These are phyloP conservation scores for Trichosporon ovoides DNA, from an alignment of 1,284 basidiomycete genomes.

Conservation along the genomic window DNA sequence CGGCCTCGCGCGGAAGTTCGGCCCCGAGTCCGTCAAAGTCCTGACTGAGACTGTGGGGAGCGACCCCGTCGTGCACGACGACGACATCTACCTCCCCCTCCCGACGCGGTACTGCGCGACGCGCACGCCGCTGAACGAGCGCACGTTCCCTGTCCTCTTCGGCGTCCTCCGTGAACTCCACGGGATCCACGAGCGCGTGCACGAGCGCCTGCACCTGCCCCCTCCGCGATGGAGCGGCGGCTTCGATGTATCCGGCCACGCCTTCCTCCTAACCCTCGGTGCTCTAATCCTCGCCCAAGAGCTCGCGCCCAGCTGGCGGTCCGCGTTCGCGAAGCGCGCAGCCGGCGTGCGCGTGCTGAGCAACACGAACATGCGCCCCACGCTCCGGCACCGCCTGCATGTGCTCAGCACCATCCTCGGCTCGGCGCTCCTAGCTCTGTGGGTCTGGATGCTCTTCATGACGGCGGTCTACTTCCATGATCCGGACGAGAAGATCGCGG, in stretches of 20 bases:
- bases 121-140: conserved; percentile 55
- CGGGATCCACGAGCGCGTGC: conserved; percentile 8
- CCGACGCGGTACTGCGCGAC: conserved; percentile 56
- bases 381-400: conserved; percentile 12
- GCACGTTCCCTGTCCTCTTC: conserved; percentile 64
- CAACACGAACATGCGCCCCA: conserved; percentile 1
- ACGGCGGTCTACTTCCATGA: conserved; percentile 90
- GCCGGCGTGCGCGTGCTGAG: not conserved
- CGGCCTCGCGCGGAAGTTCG: not conserved
- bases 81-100: conserved; percentile 25
- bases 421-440: conserved; percentile 57
- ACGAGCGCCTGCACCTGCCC: conserved; percentile 15
- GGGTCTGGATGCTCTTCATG: conserved; percentile 69
- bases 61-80: conserved; percentile 12
- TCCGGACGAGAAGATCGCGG: conserved; percentile 77
- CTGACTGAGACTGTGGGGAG: conserved; percentile 12
- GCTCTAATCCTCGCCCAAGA: conserved; percentile 74
- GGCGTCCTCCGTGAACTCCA: conserved; percentile 27
- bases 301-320: conserved; percentile 51
- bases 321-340: not conserved
- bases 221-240: conserved; percentile 60
- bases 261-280: conserved; percentile 82
- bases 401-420: conserved; percentile 17
- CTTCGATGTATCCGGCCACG: conserved; percentile 90
- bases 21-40: conserved; percentile 44